Evolutionary conservation across 2,329 filamentous ascomycete species (phyloP), one percentile per base, ranked within the genome.

Genomic region (Cyclaneusma minus): DNA sequence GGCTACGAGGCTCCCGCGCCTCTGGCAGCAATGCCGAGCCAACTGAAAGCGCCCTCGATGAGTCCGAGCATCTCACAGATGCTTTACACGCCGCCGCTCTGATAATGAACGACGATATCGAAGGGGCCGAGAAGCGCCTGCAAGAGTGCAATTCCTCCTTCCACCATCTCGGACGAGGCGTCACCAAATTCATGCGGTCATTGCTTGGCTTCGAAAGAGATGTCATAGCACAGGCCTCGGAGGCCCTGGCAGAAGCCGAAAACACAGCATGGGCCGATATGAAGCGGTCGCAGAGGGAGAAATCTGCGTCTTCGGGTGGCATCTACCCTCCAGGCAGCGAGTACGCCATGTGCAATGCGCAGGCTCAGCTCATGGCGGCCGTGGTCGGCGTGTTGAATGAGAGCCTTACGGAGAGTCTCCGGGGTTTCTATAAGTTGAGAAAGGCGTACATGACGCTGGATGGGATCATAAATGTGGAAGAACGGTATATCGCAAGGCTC

Each of bases 141-240:
- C 64, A 66, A 26, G 66, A 75, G 38, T 75, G 79, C 22, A 64
- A 67, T 38, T 93, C 85, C 5, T 69, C 81, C n/a, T 95, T 91
- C 46, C 89, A 98, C 52, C 60, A 78, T 56, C 63, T 95, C 17
- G 85, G 84, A 16, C 62, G 75, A 37, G 78, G 82, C 27, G 73
- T 93, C 17, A 73, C 84, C 12, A 71, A 70, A 22, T 95, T 95
- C 48, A 74, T 95, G 51, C 66, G 74, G 39, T 84, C 85, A 11
- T 76, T 89, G 3, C 57, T 95, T 2, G 85, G 85, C 2, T 89
- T 93, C 42, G 89, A 95, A 52, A 85, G 91, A 50, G 74, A 89
- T 3, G 64, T 91, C 37, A 89, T 95, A 77, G 71, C 70, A 30
- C 73, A 91, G 56, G 83, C 89, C 13, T 69, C 71, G 9, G 64